Evolutionary conservation across 2,329 filamentous ascomycete genomes (phyloP).

Genomic region (Fusarium duplospermum): DNA sequence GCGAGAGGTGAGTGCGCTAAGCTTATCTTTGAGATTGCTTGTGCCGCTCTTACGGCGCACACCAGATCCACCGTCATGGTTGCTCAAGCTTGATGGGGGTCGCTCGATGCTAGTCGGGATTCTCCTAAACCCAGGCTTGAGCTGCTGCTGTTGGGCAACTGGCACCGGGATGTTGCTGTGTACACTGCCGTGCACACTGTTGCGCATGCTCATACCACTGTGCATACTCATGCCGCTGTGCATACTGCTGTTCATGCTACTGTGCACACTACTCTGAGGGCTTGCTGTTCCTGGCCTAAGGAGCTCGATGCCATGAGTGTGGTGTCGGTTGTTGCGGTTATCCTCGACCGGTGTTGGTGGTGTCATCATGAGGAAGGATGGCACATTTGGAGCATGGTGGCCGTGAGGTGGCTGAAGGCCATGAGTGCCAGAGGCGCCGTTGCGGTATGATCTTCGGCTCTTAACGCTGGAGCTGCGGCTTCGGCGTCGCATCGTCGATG

Average conservation of each 20-base stretch:
- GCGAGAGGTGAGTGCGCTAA: constrained; percentile 50
- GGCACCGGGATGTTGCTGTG: constrained; percentile 30
- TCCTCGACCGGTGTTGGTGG: constrained; percentile 57
- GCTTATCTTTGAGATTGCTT: constrained; percentile 50
- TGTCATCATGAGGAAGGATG: constrained; percentile 60
- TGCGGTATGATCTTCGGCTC: constrained; percentile 57
- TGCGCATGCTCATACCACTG: constrained; percentile 20
- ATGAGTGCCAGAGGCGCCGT: constrained; percentile 44
- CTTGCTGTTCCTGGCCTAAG: constrained; percentile 50
- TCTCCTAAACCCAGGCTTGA: constrained; percentile 39
- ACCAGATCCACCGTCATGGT: constrained; percentile 33
- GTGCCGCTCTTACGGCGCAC: constrained; percentile 46
- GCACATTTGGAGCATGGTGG: constrained; percentile 45
- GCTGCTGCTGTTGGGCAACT: constrained; percentile 16
- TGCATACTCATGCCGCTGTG: constrained; percentile 34
- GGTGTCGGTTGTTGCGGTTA: constrained; percentile 28
- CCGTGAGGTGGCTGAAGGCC: constrained; percentile 29
- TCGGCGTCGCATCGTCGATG: constrained; percentile 53
- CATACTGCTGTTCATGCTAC: constrained; percentile 33
- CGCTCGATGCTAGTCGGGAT: constrained; percentile 41
- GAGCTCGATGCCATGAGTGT: constrained; percentile 46
- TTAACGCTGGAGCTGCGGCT: constrained; percentile 67
- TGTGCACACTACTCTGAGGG: constrained; percentile 40
- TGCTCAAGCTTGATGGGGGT: constrained; percentile 50
- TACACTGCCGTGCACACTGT: constrained; percentile 31